A percentile compares a stretch with the other conserved stretches of the same genome.
Conservation (phyloP, 768 basidiomycete genomes). For the Strobilomyces confusus region DNA sequence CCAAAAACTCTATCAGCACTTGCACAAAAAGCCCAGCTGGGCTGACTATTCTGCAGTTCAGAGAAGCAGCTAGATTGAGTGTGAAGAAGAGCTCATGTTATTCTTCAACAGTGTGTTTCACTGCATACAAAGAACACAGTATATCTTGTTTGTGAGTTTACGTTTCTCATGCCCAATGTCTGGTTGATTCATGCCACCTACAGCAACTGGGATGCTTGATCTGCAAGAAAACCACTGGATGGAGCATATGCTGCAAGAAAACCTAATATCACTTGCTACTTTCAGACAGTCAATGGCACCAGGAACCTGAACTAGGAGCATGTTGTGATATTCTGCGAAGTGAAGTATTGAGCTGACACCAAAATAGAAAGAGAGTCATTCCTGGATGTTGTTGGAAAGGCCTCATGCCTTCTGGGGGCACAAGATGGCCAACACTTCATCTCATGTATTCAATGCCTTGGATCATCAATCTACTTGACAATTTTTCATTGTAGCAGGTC, state of each 20-base stretch:
- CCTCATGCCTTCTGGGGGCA: neutral
- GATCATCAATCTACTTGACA: neutral
- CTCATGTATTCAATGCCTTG: neutral
- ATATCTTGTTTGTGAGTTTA: neutral
- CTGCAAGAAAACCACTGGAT: neutral
- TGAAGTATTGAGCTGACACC: neutral
- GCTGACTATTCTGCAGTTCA: neutral
- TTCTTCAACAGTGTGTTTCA: neutral
- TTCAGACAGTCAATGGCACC: neutral
- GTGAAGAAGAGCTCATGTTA: neutral
- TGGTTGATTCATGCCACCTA: too few relatives aligned
- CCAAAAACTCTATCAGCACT: too few relatives aligned
- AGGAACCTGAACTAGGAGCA: neutral
- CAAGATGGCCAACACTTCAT: neutral
- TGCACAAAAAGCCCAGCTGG: neutral
- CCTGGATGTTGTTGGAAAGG: neutral
- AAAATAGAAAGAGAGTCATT: neutral
- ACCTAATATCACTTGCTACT: neutral
- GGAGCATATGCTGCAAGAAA: neutral
- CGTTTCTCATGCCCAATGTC: neutral
- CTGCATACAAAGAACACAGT: neutral
- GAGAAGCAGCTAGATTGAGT: neutral
- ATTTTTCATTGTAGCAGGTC: neutral
- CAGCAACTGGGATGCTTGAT: neutral
- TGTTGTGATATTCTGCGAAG: neutral